Percentiles rank a stretch among this genome's conserved stretches.
These are phyloP conservation scores for Volutella citrinella DNA, from an alignment of 2,329 filamentous ascomycete species.

Conservation along the genomic window DNA sequence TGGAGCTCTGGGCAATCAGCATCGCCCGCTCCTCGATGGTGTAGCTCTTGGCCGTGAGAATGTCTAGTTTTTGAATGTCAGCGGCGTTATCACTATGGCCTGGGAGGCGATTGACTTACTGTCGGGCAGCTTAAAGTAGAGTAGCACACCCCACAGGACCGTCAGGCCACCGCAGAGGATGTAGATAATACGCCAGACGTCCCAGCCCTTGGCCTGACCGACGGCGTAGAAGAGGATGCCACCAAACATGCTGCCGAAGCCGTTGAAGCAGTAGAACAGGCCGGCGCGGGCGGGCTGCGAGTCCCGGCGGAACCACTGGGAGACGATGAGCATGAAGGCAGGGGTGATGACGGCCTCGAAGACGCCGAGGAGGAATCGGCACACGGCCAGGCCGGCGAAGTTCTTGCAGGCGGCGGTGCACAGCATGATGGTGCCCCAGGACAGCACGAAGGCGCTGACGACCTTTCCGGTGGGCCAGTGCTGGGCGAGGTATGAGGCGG, in stretches of 20 bases:
- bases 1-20: conserved; percentile 60
- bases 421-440: conserved; percentile 41
- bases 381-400: conserved; percentile 43
- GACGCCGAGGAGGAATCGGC: conserved; percentile 44
- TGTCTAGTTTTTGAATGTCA: too few species aligned
- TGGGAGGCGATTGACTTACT: too few species aligned
- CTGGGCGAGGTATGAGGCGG: conserved; percentile 34
- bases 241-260: conserved; percentile 41
- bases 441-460: conserved; percentile 31
- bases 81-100: too few species aligned
- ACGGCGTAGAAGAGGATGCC: conserved; percentile 50
- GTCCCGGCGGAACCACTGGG: conserved; percentile 46
- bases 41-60: conserved; percentile 32
- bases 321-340: conserved; percentile 49
- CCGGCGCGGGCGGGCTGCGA: conserved; percentile 47
- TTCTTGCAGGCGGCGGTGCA: conserved; percentile 39
- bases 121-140: conserved; percentile 46
- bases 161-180: conserved; percentile 48
- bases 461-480: conserved; percentile 32
- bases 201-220: conserved; percentile 45
- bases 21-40: conserved; percentile 32
- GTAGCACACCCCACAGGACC: conserved; percentile 43
- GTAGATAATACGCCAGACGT: conserved; percentile 52
- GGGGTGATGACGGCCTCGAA: conserved; percentile 50
- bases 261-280: conserved; percentile 40